These are phyloP conservation scores for Globisporangium camurandrum DNA, from an alignment of 352 stramenopile genomes.

Conservation along the genomic window DNA sequence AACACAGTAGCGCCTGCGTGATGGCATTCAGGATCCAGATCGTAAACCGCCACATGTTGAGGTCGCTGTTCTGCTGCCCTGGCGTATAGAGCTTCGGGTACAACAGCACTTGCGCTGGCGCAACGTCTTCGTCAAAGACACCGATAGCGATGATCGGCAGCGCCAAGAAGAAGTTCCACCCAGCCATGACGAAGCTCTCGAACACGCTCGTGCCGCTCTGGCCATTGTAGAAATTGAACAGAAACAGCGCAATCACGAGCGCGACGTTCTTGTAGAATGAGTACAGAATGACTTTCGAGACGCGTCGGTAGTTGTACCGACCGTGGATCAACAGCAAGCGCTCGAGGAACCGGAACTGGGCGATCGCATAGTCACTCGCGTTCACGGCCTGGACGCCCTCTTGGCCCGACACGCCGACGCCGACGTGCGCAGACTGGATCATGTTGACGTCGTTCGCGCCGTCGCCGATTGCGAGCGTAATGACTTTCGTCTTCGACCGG, in stretches of 20 bases:
- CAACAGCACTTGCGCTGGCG: slow-evolving; percentile 45
- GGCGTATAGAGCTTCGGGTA: slow-evolving; percentile 53
- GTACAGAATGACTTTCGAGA: slow-evolving; percentile 90
- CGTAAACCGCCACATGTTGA: slow-evolving; percentile 59
- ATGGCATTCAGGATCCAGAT: slow-evolving; percentile 63
- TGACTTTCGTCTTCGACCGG: too few species aligned
- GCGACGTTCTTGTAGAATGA: slow-evolving; percentile 96
- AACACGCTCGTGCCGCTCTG: slow-evolving; percentile 88
- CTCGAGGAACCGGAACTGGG: slow-evolving; percentile 91
- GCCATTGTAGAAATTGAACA: slow-evolving; percentile 89
- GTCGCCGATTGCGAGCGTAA: slow-evolving; percentile 90
- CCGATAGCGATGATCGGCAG: slow-evolving; percentile 87
- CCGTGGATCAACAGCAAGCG: slow-evolving; percentile 90
- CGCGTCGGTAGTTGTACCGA: slow-evolving; percentile 91
- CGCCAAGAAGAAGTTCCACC: slow-evolving; percentile 94
- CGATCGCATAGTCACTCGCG: slow-evolving; percentile 92
- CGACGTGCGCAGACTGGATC: slow-evolving; percentile 91
- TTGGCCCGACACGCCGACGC: slow-evolving; percentile 89
- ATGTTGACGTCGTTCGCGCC: slow-evolving; percentile 96
- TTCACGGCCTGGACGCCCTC: slow-evolving; percentile 94
- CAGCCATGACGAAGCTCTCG: slow-evolving; percentile 76
- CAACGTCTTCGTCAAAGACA: slow-evolving; percentile 78
- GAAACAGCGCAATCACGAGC: slow-evolving; percentile 86
- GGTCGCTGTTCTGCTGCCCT: slow-evolving; percentile 51
- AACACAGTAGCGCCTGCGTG: slow-evolving; percentile 55